Percentiles rank a stretch among this genome's conserved stretches.
Conservation (phyloP, 306 rosid species). For the Vigna mungo region DNA sequence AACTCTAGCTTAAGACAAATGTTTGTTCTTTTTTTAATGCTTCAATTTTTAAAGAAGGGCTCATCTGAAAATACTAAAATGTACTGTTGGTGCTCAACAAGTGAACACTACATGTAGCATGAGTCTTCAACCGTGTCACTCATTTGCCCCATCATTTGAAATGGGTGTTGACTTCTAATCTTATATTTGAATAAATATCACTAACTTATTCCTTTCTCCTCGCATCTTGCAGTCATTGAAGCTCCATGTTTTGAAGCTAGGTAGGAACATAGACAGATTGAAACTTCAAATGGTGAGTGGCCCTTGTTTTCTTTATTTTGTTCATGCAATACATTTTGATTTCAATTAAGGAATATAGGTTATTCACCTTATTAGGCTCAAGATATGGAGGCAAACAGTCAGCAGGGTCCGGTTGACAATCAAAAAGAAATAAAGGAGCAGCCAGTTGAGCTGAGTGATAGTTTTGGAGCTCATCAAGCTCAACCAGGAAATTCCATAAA, state of each 20-base stretch:
- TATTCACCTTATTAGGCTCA: slow-evolving; percentile 57
- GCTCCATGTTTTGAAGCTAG: slow-evolving; percentile 89
- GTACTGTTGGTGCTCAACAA: slow-evolving; percentile 24
- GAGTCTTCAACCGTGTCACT: slow-evolving; percentile 11
- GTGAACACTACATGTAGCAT: slow-evolving; percentile 37
- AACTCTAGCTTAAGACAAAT: neutral
- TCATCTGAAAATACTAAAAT: slow-evolving; percentile 3
- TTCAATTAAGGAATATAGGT: slow-evolving; percentile 34
- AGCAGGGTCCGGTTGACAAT: slow-evolving; percentile 39
- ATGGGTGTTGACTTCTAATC: slow-evolving; percentile 27
- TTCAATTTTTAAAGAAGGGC: neutral
- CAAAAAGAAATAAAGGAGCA: slow-evolving; percentile 43
- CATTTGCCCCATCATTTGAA: neutral
- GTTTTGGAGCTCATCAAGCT: slow-evolving; percentile 47
- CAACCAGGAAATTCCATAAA: slow-evolving; percentile 44
- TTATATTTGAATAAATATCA: slow-evolving; percentile 30
- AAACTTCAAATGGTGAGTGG: slow-evolving; percentile 74
- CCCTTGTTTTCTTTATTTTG: slow-evolving; percentile 23
- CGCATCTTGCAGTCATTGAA: slow-evolving; percentile 79
- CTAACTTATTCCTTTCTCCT: slow-evolving; percentile 43
- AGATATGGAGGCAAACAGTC: slow-evolving; percentile 56
- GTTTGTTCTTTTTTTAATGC: slow-evolving; percentile 8
- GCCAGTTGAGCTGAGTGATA: slow-evolving; percentile 46
- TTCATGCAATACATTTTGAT: slow-evolving; percentile 36
- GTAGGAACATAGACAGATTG: slow-evolving; percentile 68